Conservation (phyloP, 2,329 filamentous ascomycete species). For the Aspergillus novoparasiticus region DNA sequence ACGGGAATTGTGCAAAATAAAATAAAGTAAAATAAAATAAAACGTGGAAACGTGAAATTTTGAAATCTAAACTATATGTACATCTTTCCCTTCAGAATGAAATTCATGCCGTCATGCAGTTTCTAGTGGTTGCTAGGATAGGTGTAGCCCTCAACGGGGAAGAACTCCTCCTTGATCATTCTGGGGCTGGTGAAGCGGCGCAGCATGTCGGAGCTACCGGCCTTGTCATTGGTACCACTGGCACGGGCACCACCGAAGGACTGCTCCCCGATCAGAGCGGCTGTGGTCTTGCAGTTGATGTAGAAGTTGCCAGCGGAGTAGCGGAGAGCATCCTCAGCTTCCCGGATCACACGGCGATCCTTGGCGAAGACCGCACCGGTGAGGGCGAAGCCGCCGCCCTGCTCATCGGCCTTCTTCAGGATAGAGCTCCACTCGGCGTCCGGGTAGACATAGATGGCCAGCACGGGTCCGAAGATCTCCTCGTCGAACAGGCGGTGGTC, state of each 20-base stretch:
- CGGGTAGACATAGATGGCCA: conserved; percentile 74
- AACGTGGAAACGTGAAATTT: neutral
- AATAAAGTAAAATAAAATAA: too few relatives aligned
- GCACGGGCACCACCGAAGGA: conserved; percentile 69
- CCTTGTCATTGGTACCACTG: conserved; percentile 74
- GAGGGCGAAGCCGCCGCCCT: conserved; percentile 38
- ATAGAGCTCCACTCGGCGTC: conserved; percentile 65
- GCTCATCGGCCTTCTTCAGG: conserved; percentile 48
- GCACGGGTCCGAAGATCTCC: conserved; percentile 79
- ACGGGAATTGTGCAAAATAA: too few relatives aligned
- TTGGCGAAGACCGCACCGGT: conserved; percentile 44
- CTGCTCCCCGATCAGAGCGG: conserved; percentile 73
- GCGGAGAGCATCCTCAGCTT: conserved; percentile 41
- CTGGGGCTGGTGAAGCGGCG: conserved; percentile 65
- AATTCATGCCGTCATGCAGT: neutral
- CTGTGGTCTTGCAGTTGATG: conserved; percentile 57
- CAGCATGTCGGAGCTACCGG: conserved; percentile 63
- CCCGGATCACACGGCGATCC: conserved; percentile 37
- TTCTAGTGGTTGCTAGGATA: conserved; percentile 65
- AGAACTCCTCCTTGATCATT: conserved; percentile 74
- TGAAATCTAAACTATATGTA: neutral
- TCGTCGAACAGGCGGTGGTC: conserved; percentile 70
- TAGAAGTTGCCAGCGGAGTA: conserved; percentile 47
- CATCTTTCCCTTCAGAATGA: neutral
- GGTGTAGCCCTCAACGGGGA: conserved; percentile 58